These are phyloP conservation scores for Conticribra weissflogii DNA, from an alignment of 108 stramenopile genomes.

Conservation along the genomic window DNA sequence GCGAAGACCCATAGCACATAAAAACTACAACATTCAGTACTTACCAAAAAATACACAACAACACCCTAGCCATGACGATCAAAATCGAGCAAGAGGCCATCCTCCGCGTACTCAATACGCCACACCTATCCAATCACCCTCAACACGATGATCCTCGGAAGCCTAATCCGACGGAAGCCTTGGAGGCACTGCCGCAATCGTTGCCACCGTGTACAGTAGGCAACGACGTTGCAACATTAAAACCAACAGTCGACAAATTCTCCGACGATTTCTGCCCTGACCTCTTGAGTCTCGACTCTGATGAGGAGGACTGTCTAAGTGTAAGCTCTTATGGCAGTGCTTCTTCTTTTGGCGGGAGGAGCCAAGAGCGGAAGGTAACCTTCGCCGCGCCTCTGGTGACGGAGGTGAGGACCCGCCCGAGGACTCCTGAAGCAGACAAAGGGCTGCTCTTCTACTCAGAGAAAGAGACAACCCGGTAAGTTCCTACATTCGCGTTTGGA, in stretches of 20 bases:
- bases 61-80: constrained; percentile 75
- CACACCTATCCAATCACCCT: constrained; percentile 36
- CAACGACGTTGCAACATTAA: constrained; percentile 4
- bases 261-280: constrained; percentile 46
- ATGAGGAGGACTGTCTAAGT: constrained; percentile 47
- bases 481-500: constrained; percentile 5
- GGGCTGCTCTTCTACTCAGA: constrained; percentile 63
- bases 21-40: no score
- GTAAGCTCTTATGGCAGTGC: constrained; percentile 60
- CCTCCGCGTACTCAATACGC: constrained; percentile 44
- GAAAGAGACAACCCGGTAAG: constrained; percentile 76
- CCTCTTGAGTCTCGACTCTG: constrained; percentile 40
- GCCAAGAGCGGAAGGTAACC: constrained; percentile 59
- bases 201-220: constrained; percentile 1
- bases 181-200: background rate
- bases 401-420: constrained; percentile 68
- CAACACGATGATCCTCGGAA: constrained; percentile 13
- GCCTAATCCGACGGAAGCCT: background rate
- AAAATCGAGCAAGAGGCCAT: constrained; percentile 77
- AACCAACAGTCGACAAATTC: background rate
- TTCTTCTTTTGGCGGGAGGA: constrained; percentile 37
- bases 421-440: constrained; percentile 52
- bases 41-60: constrained; percentile 1
- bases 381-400: constrained; percentile 73
- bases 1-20: no score